A percentile compares a stretch with the other conserved stretches of the same genome.
Conservation (phyloP, 371 early-diverging fungal species). For the Mucor irregularis region DNA sequence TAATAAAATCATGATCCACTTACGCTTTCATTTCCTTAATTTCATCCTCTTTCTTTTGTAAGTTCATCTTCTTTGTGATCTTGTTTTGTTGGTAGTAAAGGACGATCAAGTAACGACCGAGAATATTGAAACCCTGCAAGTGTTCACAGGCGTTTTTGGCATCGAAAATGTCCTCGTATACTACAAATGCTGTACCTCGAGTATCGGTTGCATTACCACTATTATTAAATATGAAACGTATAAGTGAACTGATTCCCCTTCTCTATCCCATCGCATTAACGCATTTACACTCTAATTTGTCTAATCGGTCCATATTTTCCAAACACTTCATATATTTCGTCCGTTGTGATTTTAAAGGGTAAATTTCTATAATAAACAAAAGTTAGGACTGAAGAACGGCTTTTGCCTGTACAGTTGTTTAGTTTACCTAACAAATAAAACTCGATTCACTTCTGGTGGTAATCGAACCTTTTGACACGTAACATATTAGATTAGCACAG, state of each 20-base stretch:
- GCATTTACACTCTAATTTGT: slow-evolving; percentile 81
- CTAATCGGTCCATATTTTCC: slow-evolving; percentile 96
- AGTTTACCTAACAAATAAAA: slow-evolving; percentile 79
- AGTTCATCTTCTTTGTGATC: slow-evolving; percentile 78
- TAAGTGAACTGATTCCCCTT: background rate
- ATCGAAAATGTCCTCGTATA: slow-evolving; percentile 97
- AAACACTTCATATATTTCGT: slow-evolving; percentile 97
- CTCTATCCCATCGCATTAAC: background rate
- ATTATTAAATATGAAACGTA: background rate
- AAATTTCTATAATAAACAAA: slow-evolving; percentile 67
- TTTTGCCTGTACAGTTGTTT: background rate
- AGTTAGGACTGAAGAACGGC: too few species aligned
- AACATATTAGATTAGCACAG: background rate
- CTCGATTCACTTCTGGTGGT: slow-evolving; percentile 93
- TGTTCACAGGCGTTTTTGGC: slow-evolving; percentile 97
- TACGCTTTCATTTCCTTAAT: slow-evolving; percentile 80
- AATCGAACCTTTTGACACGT: slow-evolving; percentile 64
- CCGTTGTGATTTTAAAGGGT: slow-evolving; percentile 92
- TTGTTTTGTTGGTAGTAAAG: slow-evolving; percentile 88
- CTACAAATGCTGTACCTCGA: slow-evolving; percentile 93
- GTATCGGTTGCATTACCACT: slow-evolving; percentile 87
- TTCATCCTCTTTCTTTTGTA: slow-evolving; percentile 86
- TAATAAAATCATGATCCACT: slow-evolving; percentile 1
- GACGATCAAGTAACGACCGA: slow-evolving; percentile 94
- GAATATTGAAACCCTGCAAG: slow-evolving; percentile 92